Evolutionary conservation across 2,329 filamentous ascomycete species (phyloP).

Genomic region (Neonectria sp.): DNA sequence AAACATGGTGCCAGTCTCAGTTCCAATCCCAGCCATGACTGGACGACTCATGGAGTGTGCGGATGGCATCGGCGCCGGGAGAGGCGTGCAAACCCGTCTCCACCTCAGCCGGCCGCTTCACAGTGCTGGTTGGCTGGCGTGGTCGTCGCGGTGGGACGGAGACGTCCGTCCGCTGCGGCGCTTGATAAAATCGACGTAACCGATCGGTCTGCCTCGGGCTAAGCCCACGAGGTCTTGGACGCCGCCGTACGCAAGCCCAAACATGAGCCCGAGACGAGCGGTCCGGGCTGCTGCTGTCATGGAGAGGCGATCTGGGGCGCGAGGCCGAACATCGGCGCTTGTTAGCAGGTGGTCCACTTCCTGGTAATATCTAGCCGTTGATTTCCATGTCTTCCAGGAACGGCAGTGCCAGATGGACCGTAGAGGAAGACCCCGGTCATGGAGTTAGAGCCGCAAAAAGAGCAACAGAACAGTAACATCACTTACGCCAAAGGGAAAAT

Average conservation of each 20-base stretch:
- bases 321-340: slow-evolving; percentile 49
- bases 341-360: slow-evolving; percentile 44
- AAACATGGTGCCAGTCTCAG: slow-evolving; percentile 4
- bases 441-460: neutral
- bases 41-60: slow-evolving; percentile 27
- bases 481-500: slow-evolving; percentile 89
- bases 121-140: slow-evolving; percentile 34
- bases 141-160: slow-evolving; percentile 28
- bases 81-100: slow-evolving; percentile 24
- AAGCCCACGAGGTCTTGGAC: slow-evolving; percentile 82
- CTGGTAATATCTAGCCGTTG: slow-evolving; percentile 46
- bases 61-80: slow-evolving; percentile 35
- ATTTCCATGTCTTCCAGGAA: slow-evolving; percentile 36
- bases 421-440: too few relatives aligned
- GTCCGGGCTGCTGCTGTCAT: slow-evolving; percentile 82
- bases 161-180: slow-evolving; percentile 52
- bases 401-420: too few relatives aligned
- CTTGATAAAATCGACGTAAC: slow-evolving; percentile 80
- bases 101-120: slow-evolving; percentile 29
- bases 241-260: slow-evolving; percentile 85
- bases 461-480: slow-evolving; percentile 3
- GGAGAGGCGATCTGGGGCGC: slow-evolving; percentile 80
- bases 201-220: slow-evolving; percentile 78
- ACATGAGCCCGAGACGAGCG: slow-evolving; percentile 83
- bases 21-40: too few relatives aligned